Conservation (phyloP, 2,329 filamentous ascomycete genomes). For the Westerdykella aurantiaca region DNA sequence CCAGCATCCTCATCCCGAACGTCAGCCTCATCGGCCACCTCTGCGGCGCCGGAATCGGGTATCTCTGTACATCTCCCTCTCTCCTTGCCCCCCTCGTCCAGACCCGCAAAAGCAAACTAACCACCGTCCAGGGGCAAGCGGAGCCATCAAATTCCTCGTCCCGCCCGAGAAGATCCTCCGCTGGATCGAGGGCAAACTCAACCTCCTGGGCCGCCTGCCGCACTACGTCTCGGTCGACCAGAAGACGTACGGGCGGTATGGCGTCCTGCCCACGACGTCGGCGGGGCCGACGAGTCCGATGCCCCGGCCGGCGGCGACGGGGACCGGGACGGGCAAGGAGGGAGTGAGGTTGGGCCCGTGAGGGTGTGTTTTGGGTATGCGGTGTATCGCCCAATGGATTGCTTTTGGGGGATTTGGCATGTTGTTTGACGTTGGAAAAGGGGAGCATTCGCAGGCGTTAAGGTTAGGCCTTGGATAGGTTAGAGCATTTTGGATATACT, state of each 20-base stretch:
- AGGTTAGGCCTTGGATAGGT: too few species aligned
- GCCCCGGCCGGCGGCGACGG: constrained; percentile 19
- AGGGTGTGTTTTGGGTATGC: background rate
- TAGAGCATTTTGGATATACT: too few species aligned
- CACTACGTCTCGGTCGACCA: constrained; percentile 94
- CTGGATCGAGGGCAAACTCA: constrained; percentile 84
- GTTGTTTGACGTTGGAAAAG: too few species aligned
- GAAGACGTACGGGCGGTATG: constrained; percentile 90
- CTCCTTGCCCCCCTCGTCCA: background rate
- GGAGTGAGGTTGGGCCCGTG: background rate
- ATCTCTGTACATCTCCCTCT: constrained; percentile 59
- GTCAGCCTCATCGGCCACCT: constrained; percentile 83
- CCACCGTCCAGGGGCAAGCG: constrained; percentile 61
- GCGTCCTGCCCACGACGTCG: constrained; percentile 61
- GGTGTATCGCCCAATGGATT: background rate
- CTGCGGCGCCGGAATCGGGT: constrained; percentile 77
- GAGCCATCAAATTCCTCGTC: constrained; percentile 82
- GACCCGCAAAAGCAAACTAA: constrained; percentile 4
- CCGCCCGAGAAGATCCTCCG: constrained; percentile 83
- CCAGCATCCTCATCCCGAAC: constrained; percentile 70
- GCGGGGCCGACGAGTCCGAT: constrained; percentile 23
- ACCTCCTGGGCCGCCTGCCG: constrained; percentile 74
- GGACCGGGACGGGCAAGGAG: constrained; percentile 5
- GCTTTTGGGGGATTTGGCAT: too few species aligned
- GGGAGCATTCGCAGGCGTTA: too few species aligned